Evolutionary conservation across 164 flowering plant genomes (phyloP).

Genomic region (Taxillus chinensis): DNA sequence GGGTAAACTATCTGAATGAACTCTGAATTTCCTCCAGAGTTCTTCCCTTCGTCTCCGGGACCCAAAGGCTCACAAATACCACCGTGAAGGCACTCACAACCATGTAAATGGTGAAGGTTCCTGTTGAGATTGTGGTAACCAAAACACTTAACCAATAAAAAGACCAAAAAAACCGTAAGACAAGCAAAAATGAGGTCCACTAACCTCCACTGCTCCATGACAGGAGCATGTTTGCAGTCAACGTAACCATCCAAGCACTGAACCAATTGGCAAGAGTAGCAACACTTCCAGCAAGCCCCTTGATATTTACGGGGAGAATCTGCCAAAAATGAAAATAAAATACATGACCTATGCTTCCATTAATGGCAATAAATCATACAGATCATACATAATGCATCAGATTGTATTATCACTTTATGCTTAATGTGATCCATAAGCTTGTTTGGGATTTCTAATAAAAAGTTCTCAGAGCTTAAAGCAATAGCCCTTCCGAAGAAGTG

Average conservation of each 20-base stretch:
- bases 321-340: slow-evolving; percentile 14
- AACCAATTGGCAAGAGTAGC: slow-evolving; percentile 72
- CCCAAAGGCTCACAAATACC: slow-evolving; percentile 50
- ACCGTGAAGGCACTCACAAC: slow-evolving; percentile 49
- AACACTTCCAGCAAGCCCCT: slow-evolving; percentile 83
- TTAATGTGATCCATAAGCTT: neutral
- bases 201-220: slow-evolving; percentile 61
- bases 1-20: slow-evolving; percentile 43
- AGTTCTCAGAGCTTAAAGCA: no score
- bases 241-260: slow-evolving; percentile 40
- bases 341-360: neutral
- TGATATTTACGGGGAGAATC: slow-evolving; percentile 87
- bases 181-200: slow-evolving; percentile 9
- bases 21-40: slow-evolving; percentile 69
- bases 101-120: slow-evolving; percentile 63
- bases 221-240: slow-evolving; percentile 59
- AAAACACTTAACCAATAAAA: neutral
- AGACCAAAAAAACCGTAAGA: neutral
- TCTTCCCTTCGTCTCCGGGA: slow-evolving; percentile 83
- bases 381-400: neutral
- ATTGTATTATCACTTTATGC: neutral
- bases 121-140: slow-evolving; percentile 23
- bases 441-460: no score
- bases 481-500: no score
- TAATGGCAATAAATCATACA: neutral